Base-by-base conservation (phyloP, 1,139 yeast species). In the Pichia sp. region DNA sequence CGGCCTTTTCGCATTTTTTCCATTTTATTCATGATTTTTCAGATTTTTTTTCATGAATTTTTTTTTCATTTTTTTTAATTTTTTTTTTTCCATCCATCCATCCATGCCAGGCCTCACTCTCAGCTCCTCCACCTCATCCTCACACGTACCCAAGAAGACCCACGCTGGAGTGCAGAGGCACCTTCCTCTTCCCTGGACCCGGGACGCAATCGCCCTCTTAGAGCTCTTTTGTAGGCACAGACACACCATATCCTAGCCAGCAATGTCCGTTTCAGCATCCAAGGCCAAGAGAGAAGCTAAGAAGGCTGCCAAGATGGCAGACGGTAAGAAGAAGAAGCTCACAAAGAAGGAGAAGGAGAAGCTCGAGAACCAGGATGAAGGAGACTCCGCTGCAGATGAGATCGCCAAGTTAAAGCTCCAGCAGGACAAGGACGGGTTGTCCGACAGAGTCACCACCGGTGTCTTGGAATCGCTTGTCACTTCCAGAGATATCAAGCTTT, bases 391-490 rank as follows among this genome's bases (percentile, higher is more conserved):
- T 47, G 86, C 90, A 51, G 81, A 85, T 60, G 89, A 84, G 71
- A 83, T 93, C 69, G 89, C 85, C 61, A 86, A 89, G 73, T 79
- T 93, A 75, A 92, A 92, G 73, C 76, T 92, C 68, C 99, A 93
- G 75, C 86, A 88, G 69, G 98, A 93, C 72, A 86, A 88, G 69
- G 85, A 90, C 67, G 98, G 98, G 65, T 71, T 93, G 57, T 89
- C 97, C 47, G 99, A 93, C 73, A 89, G 99, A 79, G 99, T 93
- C 62, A 88, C 95, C 64, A 93, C 99, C 47, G 99, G 99, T 79
- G 99, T 95, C 54, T 78, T 93, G 71, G 93, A 87, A 59, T 89
- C 97, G 52, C 78, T 93, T 71, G 79, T 72, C 46, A 92, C 98
- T 26, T 90, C 98, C 31, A 85, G 98, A 74, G 99, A 93, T 83